Evolutionary conservation across 2,329 filamentous ascomycete species (phyloP), one percentile per base, ranked within the genome.

Genomic region (Penicillium aurantiogriseum): DNA sequence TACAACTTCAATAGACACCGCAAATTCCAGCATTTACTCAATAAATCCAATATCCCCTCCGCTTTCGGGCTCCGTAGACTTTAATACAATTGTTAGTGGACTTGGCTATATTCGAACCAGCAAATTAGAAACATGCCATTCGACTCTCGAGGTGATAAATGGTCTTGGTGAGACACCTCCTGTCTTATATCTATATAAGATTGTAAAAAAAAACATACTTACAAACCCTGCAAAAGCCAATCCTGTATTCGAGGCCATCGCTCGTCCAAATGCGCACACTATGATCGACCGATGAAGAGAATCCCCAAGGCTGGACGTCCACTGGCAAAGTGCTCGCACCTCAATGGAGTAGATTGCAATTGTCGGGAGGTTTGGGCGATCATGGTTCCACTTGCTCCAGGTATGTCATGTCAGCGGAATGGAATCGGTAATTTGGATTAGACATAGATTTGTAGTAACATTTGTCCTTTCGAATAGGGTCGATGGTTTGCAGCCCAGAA

Each of bases 331-430:
- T 54, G 52, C 9, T 31, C 45, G 3, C 52, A 54, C 21, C 11
- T 50, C 17, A 17, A 40, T 13, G 38, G 44, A 2, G 27, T 17
- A 7, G 45, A 54, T 43, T 54, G 52, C 10, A 25, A 25, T 42
- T 54, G 52, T 21, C 52, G 45, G 13, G 52, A 54, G 11, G 29
- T 50, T 23, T 50, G 52, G 52, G 52, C 52, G 1, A 29, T 54
- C 17, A 54, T 50, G 52, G 52, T 54, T 33, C 52, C 45, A 8
- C 52, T 54, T 43, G 29, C 29, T n/a, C 50, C 50, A 50, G 52
- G 52, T 54, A 50, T 21, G 39, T 29, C 15, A 21, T 48, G n/a
- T 19, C 33, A 49, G 19, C n/a, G 17, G 17, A 36, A 38, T 15
- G 15, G 15, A n/a, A 11, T 33, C 19, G n/a, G n/a, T 39, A 3